A percentile compares a stretch with the other conserved stretches of the same genome.
Evolutionary conservation across 208 protist genomes (phyloP).

Genomic region (Leishmania amazonensis): DNA sequence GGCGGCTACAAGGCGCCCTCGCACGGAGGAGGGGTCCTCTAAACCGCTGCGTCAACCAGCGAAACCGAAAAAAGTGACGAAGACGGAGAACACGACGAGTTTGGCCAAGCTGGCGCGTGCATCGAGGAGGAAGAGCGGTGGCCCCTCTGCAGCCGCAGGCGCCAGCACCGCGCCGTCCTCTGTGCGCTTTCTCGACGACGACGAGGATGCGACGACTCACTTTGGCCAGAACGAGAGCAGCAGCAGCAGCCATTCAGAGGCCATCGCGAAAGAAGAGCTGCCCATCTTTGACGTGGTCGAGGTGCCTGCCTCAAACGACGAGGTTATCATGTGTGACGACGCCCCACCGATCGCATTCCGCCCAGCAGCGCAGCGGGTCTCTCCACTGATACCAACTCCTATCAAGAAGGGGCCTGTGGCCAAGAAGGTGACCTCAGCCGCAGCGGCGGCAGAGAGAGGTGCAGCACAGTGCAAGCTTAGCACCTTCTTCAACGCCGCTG

Average conservation of each 20-base stretch:
- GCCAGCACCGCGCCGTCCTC: not conserved
- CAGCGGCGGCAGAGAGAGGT: not conserved
- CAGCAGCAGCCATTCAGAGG: slow-evolving; percentile 11
- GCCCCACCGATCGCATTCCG: slow-evolving; percentile 70
- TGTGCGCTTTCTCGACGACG: slow-evolving; percentile 34
- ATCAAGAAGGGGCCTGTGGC: slow-evolving; percentile 4
- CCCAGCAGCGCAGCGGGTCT: slow-evolving; percentile 11
- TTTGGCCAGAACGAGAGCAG: slow-evolving; percentile 19
- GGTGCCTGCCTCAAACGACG: slow-evolving; percentile 61
- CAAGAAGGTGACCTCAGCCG: not conserved
- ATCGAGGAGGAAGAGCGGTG: slow-evolving; percentile 36
- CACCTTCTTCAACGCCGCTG: slow-evolving; percentile 66
- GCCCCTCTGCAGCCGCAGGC: not conserved
- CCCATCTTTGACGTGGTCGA: slow-evolving; percentile 46
- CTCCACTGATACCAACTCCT: not conserved
- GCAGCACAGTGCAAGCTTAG: slow-evolving; percentile 41
- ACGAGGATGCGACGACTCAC: slow-evolving; percentile 16
- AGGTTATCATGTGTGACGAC: slow-evolving; percentile 83
- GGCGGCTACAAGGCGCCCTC: slow-evolving; percentile 24
- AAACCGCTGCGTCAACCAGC: not conserved
- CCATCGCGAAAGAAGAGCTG: slow-evolving; percentile 7
- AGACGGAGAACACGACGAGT: slow-evolving; percentile 47
- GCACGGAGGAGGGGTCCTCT: not conserved
- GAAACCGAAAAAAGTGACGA: slow-evolving; percentile 29
- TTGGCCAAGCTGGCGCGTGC: slow-evolving; percentile 74